These are phyloP conservation scores for Ceratocystis papillata DNA, from an alignment of 2,329 filamentous ascomycete genomes.

Conservation along the genomic window DNA sequence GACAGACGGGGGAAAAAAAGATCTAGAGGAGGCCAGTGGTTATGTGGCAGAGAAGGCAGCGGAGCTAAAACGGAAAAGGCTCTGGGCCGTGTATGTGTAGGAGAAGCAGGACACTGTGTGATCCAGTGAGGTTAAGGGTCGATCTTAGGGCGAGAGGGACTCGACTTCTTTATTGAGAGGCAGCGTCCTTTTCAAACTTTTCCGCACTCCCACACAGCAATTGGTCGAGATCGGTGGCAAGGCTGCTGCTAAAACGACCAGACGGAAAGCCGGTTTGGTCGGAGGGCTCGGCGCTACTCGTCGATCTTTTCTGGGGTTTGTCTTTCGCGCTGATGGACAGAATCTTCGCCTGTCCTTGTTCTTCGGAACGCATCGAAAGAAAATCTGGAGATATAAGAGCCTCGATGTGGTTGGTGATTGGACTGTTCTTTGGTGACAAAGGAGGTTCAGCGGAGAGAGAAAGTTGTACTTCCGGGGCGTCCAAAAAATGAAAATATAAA, in stretches of 20 bases:
- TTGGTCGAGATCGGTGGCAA: neutral
- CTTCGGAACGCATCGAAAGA: slow-evolving; percentile 24
- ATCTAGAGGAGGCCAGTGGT: neutral
- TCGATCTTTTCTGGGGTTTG: slow-evolving; percentile 10
- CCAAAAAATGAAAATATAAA: neutral
- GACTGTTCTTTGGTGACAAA: neutral
- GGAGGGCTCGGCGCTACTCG: neutral
- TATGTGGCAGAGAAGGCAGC: neutral
- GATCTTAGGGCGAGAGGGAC: neutral
- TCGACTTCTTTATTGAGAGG: neutral
- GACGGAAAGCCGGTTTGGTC: neutral
- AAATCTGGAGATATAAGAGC: slow-evolving; percentile 13
- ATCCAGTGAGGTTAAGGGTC: neutral
- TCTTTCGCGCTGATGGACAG: slow-evolving; percentile 23
- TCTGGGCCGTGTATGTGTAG: neutral
- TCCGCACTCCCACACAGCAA: neutral
- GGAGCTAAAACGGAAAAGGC: neutral
- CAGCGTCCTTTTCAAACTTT: neutral
- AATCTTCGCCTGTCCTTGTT: slow-evolving; percentile 23
- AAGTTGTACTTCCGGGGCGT: neutral
- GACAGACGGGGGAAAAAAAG: neutral
- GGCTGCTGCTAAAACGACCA: neutral
- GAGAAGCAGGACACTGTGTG: neutral
- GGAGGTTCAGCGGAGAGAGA: neutral
- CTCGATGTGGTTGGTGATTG: slow-evolving; percentile 1